Evolutionary conservation across 2,329 filamentous ascomycete species (phyloP).

Genomic region (Claviceps africana): DNA sequence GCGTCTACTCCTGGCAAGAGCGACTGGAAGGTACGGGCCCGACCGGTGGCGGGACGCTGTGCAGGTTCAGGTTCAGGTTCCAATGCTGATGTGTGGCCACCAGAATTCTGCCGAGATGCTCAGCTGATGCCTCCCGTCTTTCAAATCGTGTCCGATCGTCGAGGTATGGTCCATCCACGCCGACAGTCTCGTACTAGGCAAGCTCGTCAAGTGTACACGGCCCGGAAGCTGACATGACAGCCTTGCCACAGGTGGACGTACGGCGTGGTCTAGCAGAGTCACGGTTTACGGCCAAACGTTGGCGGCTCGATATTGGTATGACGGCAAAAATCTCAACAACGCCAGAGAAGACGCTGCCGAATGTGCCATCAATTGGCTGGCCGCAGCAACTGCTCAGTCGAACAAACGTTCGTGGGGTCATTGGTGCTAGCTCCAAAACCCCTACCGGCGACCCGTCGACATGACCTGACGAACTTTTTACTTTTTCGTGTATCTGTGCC

Average conservation of each 20-base stretch:
- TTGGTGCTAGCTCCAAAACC: conserved; percentile 5
- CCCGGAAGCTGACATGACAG: background rate
- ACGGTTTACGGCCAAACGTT: conserved; percentile 52
- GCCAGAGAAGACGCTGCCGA: conserved; percentile 87
- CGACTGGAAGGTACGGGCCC: conserved; percentile 34
- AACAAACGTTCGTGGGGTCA: conserved; percentile 13
- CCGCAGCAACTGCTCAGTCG: conserved; percentile 18
- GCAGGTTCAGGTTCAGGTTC: background rate
- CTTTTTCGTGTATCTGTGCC: background rate
- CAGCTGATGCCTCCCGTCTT: conserved; percentile 45
- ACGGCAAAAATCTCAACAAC: conserved; percentile 75
- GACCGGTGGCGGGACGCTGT: background rate
- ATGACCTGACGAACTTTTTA: background rate
- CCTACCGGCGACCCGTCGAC: conserved; percentile 1
- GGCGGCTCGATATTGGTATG: conserved; percentile 79
- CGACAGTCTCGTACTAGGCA: background rate
- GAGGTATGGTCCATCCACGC: conserved; percentile 39
- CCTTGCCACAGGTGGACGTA: conserved; percentile 55
- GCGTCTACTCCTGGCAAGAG: conserved; percentile 35
- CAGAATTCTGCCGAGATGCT: conserved; percentile 44
- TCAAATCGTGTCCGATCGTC: conserved; percentile 59
- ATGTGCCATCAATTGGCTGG: conserved; percentile 51
- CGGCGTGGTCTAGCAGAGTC: conserved; percentile 77
- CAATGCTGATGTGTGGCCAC: background rate
- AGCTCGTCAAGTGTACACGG: background rate